Evolutionary conservation across 2,329 filamentous ascomycete genomes (phyloP).

Genomic region (Aspergillus sp.): DNA sequence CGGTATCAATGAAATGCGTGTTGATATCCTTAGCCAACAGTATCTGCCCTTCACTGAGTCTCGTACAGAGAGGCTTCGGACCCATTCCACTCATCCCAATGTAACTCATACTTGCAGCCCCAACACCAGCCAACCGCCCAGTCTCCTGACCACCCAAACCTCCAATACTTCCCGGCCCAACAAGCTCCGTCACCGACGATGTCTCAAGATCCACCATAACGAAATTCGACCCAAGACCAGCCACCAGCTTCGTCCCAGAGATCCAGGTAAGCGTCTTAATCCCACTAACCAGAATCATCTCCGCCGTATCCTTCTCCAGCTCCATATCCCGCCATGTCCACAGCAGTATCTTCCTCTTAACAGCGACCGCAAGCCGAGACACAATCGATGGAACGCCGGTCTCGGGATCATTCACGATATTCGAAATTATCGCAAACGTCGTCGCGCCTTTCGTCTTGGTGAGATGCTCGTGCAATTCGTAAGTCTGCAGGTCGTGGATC

Average conservation of each 20-base stretch:
- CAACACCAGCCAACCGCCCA: slow-evolving; percentile 73
- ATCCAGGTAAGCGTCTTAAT: slow-evolving; percentile 91
- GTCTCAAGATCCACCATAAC: slow-evolving; percentile 77
- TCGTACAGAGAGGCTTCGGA: slow-evolving; percentile 80
- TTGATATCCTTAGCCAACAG: slow-evolving; percentile 97
- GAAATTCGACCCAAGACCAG: slow-evolving; percentile 86
- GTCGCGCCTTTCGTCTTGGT: slow-evolving; percentile 79
- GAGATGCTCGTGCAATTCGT: slow-evolving; percentile 72
- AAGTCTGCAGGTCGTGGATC: slow-evolving; percentile 81
- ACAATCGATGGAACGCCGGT: slow-evolving; percentile 91
- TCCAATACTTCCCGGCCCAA: slow-evolving; percentile 65
- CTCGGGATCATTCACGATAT: slow-evolving; percentile 81
- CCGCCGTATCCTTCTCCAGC: slow-evolving; percentile 62
- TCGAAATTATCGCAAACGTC: slow-evolving; percentile 87
- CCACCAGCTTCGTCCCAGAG: slow-evolving; percentile 76
- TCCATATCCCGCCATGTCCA: slow-evolving; percentile 98
- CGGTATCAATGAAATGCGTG: slow-evolving; percentile 79
- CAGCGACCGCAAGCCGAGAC: slow-evolving; percentile 80
- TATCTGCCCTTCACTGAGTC: slow-evolving; percentile 74
- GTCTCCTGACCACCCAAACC: slow-evolving; percentile 58
- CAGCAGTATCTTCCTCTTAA: slow-evolving; percentile 80
- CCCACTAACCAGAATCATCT: slow-evolving; percentile 72
- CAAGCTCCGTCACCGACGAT: slow-evolving; percentile 68
- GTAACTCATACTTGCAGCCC: slow-evolving; percentile 86
- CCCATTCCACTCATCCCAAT: slow-evolving; percentile 91